These are phyloP conservation scores for Ambrosia artemisiifolia DNA, from an alignment of 129 eudicot species.

Conservation along the genomic window DNA sequence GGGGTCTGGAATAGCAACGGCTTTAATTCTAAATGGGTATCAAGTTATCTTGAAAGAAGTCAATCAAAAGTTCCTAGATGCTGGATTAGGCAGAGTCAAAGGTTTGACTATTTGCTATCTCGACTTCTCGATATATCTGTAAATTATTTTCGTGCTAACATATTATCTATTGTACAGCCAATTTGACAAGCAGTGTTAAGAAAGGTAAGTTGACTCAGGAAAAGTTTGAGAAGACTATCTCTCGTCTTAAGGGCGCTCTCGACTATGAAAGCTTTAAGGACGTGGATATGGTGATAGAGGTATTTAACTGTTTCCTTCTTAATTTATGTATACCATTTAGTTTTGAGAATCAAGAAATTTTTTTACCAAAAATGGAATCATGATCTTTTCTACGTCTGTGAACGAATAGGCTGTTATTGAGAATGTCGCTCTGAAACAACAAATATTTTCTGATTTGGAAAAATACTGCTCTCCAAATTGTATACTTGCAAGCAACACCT, in stretches of 20 bases:
- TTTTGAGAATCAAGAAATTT: neutral
- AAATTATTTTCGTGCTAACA: neutral
- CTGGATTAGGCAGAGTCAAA: slow-evolving; percentile 84
- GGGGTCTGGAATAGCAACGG: slow-evolving; percentile 99
- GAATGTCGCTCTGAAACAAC: slow-evolving; percentile 64
- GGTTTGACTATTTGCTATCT: slow-evolving; percentile 36
- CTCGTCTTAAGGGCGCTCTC: slow-evolving; percentile 73
- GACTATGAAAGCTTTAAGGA: slow-evolving; percentile 85
- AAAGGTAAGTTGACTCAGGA: slow-evolving; percentile 79
- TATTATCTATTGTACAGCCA: slow-evolving; percentile 44
- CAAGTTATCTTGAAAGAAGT: slow-evolving; percentile 89
- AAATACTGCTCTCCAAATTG: slow-evolving; percentile 65
- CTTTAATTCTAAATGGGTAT: slow-evolving; percentile 67
- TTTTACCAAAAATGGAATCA: neutral
- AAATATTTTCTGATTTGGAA: slow-evolving; percentile 68
- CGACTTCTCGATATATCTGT: neutral
- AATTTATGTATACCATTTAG: neutral
- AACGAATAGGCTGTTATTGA: slow-evolving; percentile 73
- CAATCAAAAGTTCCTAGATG: slow-evolving; percentile 78
- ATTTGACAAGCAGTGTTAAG: slow-evolving; percentile 88
- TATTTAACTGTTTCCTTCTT: slow-evolving; percentile 18
- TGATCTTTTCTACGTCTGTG: slow-evolving; percentile 1
- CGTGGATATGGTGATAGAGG: slow-evolving; percentile 99
- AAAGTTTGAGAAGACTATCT: slow-evolving; percentile 73
- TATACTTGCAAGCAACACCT: slow-evolving; percentile 74